Evolutionary conservation across 106 monocot species (phyloP), one percentile per base, ranked within the genome.

Genomic region (Dactylorhiza incarnata): DNA sequence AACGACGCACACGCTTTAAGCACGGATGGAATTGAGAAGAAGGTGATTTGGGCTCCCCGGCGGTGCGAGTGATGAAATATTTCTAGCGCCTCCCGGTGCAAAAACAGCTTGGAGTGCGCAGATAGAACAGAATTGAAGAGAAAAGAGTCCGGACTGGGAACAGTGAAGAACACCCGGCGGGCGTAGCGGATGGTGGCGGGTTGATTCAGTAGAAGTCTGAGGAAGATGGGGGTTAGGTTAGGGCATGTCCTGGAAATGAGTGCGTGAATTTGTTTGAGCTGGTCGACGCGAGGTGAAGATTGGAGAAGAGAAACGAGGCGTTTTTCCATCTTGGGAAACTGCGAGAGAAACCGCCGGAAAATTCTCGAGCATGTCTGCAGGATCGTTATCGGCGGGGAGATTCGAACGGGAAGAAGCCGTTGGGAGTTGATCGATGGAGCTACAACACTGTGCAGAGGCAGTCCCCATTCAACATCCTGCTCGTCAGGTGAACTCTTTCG

Each of bases 1-100:
- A 81, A 49, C 25, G 77, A 23, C 4, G 90, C 83, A 54, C 93
- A 96, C 0, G 93, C 77, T 76, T 96, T 96, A 51, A 96, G 51
- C 23, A 86, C 84, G 0, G 82, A 80, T 14, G 90, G 87, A 56
- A 93, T 55, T 5, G 88, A 82, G 75, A 81, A 85, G 59, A 81
- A 77, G 20, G 52, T 24, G 19, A 90, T 25, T 23, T n/a, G 75
- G 62, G 78, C 75, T 1, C 77, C 74, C 80, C 77, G 83, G 10
- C 58, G 73, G 50, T 79, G 84, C 0, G 77, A 83, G 2, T 82
- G 83, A 37, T 79, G 85, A 78, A 88, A 85, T 12, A 74, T 62
- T 20, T 78, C 65, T 17, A 90, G 59, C 1, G 66, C 82, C 7
- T 90, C 72, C 17, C 26, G 6, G 75, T 92, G 88, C 12, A 82